Conservation (phyloP, 805 yeast species). For the Candida piceae region DNA sequence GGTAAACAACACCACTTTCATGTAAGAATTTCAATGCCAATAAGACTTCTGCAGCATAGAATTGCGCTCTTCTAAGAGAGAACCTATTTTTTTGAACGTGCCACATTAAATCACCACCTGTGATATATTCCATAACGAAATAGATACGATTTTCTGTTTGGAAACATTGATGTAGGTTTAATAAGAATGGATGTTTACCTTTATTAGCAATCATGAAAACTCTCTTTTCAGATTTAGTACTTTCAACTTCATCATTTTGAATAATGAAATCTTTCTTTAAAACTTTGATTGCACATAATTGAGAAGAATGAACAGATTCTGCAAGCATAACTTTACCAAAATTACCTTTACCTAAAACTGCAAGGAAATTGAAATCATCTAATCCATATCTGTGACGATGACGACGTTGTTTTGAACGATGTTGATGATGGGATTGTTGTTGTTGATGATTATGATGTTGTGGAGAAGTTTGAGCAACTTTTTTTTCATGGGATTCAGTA, state of each 20-base stretch:
- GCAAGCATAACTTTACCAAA: slow-evolving; percentile 98
- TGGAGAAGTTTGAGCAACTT: slow-evolving; percentile 9
- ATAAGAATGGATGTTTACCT: slow-evolving; percentile 87
- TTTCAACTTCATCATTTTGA: slow-evolving; percentile 93
- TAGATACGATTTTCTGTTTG: slow-evolving; percentile 97
- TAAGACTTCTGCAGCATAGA: slow-evolving; percentile 94
- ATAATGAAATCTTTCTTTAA: slow-evolving; percentile 93
- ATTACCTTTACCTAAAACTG: slow-evolving; percentile 97
- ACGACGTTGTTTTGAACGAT: slow-evolving; percentile 29
- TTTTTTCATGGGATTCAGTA: background rate
- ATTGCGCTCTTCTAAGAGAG: slow-evolving; percentile 88
- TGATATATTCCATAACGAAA: slow-evolving; percentile 96
- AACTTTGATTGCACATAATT: slow-evolving; percentile 92
- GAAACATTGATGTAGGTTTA: slow-evolving; percentile 89
- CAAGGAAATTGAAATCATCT: slow-evolving; percentile 90
- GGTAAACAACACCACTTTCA: slow-evolving; percentile 91
- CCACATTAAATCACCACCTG: slow-evolving; percentile 99
- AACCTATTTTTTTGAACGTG: slow-evolving; percentile 92
- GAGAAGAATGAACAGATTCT: slow-evolving; percentile 76
- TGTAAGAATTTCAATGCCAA: slow-evolving; percentile 90
- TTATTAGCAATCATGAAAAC: slow-evolving; percentile 73
- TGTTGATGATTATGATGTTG: slow-evolving; percentile 15
- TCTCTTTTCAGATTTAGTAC: slow-evolving; percentile 89
- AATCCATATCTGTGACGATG: slow-evolving; percentile 77
- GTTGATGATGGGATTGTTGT: too few relatives aligned